Conservation (phyloP, 257 asterid genomes). For the Hygrophila difformis region DNA sequence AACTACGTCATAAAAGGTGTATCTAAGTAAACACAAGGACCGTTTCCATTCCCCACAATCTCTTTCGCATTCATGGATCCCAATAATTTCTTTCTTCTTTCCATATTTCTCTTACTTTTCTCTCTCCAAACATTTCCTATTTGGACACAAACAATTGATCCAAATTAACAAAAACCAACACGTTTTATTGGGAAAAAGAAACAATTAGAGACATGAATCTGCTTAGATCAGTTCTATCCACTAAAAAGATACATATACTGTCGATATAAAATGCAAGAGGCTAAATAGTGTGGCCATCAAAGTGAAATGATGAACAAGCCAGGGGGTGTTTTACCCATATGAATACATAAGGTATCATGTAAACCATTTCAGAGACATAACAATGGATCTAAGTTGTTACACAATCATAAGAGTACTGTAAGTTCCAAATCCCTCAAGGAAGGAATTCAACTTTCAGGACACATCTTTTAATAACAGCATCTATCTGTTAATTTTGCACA, state of each 20-base stretch:
- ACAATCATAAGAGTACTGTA: no score
- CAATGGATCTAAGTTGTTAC: no score
- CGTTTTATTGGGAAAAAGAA: no score
- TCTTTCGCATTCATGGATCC: not conserved
- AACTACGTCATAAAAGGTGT: not conserved
- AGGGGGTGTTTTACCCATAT: not conserved
- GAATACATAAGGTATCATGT: not conserved
- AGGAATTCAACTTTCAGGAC: not conserved
- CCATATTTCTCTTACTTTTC: no score
- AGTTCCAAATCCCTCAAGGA: not conserved
- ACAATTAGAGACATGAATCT: no score
- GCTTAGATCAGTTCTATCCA: not conserved
- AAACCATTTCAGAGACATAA: not conserved
- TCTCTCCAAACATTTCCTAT: not conserved
- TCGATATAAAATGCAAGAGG: not conserved
- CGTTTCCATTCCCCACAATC: conserved; percentile 5
- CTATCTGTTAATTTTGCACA: no score
- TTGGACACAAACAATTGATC: not conserved
- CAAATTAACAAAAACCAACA: conserved; percentile 1
- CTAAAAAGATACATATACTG: not conserved
- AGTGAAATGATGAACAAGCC: not conserved
- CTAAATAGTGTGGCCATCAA: not conserved
- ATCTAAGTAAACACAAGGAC: not conserved
- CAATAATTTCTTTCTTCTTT: conserved; percentile 6
- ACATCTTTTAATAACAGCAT: not conserved